Evolutionary conservation across 345 rosid species (phyloP).

Genomic region (Crucihimalaya himalaica): DNA sequence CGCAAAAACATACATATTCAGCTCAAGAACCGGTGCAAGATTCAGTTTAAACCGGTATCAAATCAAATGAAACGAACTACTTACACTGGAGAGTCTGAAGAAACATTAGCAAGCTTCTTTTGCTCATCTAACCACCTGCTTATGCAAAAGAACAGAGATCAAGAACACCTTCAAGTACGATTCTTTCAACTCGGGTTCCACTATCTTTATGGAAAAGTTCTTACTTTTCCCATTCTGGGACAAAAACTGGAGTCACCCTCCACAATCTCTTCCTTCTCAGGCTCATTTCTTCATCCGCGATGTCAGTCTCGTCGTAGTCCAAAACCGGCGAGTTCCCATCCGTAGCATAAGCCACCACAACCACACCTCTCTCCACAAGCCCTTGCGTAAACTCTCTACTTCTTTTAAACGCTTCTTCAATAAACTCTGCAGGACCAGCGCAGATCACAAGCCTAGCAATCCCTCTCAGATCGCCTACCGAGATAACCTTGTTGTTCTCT

Average conservation of each 20-base stretch:
- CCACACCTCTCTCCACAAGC: slow-evolving; percentile 87
- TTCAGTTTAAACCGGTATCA: neutral
- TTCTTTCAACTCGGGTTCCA: neutral
- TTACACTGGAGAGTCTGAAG: slow-evolving; percentile 91
- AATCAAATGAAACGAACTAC: slow-evolving; percentile 25
- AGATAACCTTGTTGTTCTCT: slow-evolving; percentile 56
- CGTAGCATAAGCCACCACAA: slow-evolving; percentile 76
- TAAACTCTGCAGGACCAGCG: slow-evolving; percentile 69
- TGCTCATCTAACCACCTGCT: slow-evolving; percentile 87
- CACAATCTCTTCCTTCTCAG: slow-evolving; percentile 83
- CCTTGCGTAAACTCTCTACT: slow-evolving; percentile 75
- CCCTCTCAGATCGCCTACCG: slow-evolving; percentile 72
- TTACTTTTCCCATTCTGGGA: slow-evolving; percentile 84
- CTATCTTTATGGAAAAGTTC: slow-evolving; percentile 25
- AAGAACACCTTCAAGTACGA: neutral
- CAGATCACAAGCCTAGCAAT: slow-evolving; percentile 85
- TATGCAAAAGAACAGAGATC: neutral
- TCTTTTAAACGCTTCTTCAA: slow-evolving; percentile 67
- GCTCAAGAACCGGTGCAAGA: slow-evolving; percentile 10
- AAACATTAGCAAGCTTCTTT: slow-evolving; percentile 77
- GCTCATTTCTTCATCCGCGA: slow-evolving; percentile 49
- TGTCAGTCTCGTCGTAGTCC: slow-evolving; percentile 68
- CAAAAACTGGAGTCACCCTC: slow-evolving; percentile 68
- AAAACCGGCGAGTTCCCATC: slow-evolving; percentile 67
- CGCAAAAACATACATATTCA: neutral